Percentiles rank a stretch among this genome's conserved stretches.
phyloP scores from a whole-genome alignment of 371 early-diverging fungal species.

The Mortierella sp. region DNA sequence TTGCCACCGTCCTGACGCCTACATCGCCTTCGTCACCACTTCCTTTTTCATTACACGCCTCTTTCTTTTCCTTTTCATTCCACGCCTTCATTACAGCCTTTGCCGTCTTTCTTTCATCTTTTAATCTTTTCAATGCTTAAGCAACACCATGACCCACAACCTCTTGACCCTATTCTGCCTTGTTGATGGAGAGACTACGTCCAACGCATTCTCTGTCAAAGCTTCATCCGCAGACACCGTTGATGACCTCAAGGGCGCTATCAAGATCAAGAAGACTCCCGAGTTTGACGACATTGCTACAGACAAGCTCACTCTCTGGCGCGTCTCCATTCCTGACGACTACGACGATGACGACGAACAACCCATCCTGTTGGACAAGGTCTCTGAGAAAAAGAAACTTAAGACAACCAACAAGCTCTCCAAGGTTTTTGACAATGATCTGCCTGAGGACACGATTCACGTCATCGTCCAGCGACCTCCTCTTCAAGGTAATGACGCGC shows the following conservation, averaged over 20 bases:
- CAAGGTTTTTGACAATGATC: not conserved
- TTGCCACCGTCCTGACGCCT: no score
- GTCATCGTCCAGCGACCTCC: not conserved
- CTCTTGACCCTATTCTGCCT: conserved; percentile 1
- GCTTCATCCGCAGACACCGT: not conserved
- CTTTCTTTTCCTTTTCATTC: no score
- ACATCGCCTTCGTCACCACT: no score
- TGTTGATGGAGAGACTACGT: conserved; percentile 2
- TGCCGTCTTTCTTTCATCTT: no score
- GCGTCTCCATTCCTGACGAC: conserved; percentile 22
- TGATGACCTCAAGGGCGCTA: conserved; percentile 10
- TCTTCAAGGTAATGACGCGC: not conserved
- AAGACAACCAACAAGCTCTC: conserved; percentile 2
- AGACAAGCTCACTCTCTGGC: conserved; percentile 25
- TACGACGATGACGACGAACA: conserved; percentile 13
- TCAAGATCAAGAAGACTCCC: conserved; percentile 8
- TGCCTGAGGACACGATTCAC: conserved; percentile 3
- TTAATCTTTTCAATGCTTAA: no score
- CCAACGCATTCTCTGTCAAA: conserved; percentile 3
- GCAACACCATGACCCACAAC: not conserved
- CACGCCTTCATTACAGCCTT: no score
- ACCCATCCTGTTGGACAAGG: not conserved
- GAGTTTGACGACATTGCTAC: conserved; percentile 5
- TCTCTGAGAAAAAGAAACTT: conserved; percentile 11
- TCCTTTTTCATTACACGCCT: no score